Evolutionary conservation across 169 alveolate genomes (phyloP).

Genomic region (Plasmodium reichenowi): DNA sequence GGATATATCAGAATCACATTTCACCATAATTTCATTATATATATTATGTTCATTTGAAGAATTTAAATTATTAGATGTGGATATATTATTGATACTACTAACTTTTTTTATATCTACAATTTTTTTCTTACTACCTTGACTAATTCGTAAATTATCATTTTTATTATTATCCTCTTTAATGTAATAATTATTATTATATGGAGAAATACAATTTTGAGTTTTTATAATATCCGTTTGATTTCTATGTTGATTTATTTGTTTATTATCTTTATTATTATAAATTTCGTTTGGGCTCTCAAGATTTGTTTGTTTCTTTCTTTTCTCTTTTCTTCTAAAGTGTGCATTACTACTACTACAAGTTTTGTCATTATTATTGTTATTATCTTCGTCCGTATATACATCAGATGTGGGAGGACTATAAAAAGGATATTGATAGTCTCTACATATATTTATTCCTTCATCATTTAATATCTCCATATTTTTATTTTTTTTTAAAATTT

Average conservation of each 20-base stretch:
- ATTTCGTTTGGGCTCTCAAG: neutral
- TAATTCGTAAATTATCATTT: too few species aligned
- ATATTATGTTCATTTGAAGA: conserved; percentile 36
- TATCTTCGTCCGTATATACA: conserved; percentile 31
- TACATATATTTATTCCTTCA: conserved; percentile 45
- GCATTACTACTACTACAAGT: neutral
- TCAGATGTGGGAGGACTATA: conserved; percentile 70
- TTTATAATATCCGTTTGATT: neutral
- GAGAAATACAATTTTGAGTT: neutral
- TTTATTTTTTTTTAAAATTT: conserved; percentile 27
- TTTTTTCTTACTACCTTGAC: neutral
- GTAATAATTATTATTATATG: neutral
- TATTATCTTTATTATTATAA: neutral
- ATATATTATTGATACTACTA: neutral
- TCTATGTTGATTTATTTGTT: neutral
- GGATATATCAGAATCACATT: conserved; percentile 59
- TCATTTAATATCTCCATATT: conserved; percentile 8
- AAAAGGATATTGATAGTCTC: conserved; percentile 76
- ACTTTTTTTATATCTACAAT: neutral
- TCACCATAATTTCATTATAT: conserved; percentile 28
- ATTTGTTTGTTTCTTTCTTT: neutral
- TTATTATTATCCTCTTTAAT: neutral
- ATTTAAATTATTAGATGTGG: conserved; percentile 16
- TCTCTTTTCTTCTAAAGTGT: neutral
- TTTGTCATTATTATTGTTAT: neutral